phyloP scores from a whole-genome alignment of 257 asterid genomes.

The Salvia hispanica region DNA sequence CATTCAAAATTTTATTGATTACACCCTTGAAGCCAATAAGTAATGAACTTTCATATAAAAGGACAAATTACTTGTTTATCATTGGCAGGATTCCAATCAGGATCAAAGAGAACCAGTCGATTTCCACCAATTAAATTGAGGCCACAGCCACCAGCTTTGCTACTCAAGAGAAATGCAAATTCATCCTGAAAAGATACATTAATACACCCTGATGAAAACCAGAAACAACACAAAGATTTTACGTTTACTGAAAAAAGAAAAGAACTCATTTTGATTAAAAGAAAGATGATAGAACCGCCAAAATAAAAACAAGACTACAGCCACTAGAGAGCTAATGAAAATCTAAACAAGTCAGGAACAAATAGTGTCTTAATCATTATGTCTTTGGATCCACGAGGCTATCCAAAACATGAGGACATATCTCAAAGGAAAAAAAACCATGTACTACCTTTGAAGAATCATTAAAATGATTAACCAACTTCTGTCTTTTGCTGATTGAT shows the following conservation, averaged over 20 bases:
- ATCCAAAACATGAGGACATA: constrained; percentile 13
- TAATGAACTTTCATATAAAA: constrained; percentile 18
- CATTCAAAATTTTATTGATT: background rate
- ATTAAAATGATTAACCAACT: constrained; percentile 84
- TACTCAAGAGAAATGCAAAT: constrained; percentile 94
- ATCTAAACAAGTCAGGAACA: background rate
- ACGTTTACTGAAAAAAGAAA: background rate
- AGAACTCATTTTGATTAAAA: background rate
- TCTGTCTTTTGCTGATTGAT: constrained; percentile 93
- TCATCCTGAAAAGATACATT: constrained; percentile 63
- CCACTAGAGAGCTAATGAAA: background rate
- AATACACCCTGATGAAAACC: constrained; percentile 22
- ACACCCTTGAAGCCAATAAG: constrained; percentile 25
- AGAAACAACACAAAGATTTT: constrained; percentile 24
- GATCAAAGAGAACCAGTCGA: constrained; percentile 92
- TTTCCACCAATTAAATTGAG: constrained; percentile 97
- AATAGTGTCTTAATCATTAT: background rate
- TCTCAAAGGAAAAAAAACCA: constrained; percentile 17
- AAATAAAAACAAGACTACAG: background rate
- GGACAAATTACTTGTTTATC: constrained; percentile 77
- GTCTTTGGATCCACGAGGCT: background rate
- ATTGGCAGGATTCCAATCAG: constrained; percentile 99
- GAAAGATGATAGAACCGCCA: background rate
- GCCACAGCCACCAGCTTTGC: constrained; percentile 99
- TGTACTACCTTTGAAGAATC: constrained; percentile 84